Percentiles rank a stretch among this genome's conserved stretches.
Conservation (phyloP, 2,329 filamentous ascomycete species). For the Talaromyces piceae region DNA sequence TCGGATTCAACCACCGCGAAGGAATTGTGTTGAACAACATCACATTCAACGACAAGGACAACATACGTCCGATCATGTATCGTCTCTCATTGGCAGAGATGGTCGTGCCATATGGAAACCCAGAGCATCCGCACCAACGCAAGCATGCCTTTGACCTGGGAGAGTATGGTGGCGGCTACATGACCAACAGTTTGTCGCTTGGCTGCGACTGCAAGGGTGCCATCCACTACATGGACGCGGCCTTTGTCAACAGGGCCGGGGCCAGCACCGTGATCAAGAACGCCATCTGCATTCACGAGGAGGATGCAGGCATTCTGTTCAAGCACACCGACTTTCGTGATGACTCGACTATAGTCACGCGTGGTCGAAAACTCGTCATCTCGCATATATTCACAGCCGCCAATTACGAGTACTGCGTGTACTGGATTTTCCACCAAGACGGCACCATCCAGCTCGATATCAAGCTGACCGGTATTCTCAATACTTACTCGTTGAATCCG, state of each 20-base stretch:
- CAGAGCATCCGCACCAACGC: conserved; percentile 42
- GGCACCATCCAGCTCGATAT: conserved; percentile 88
- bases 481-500: conserved; percentile 76
- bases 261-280: conserved; percentile 79
- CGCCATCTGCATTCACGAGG: conserved; percentile 90
- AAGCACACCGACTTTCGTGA: conserved; percentile 94
- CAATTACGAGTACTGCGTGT: conserved; percentile 86
- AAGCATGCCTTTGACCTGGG: conserved; percentile 43
- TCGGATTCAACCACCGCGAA: conserved; percentile 92
- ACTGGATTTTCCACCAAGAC: conserved; percentile 90
- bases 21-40: conserved; percentile 88
- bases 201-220: conserved; percentile 67
- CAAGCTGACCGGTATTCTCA: conserved; percentile 84
- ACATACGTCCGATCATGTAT: conserved; percentile 73
- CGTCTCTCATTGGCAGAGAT: conserved; percentile 84
- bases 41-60: conserved; percentile 78
- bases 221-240: conserved; percentile 85
- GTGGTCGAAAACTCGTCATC: conserved; percentile 76
- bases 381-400: conserved; percentile 92
- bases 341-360: conserved; percentile 76
- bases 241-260: conserved; percentile 72
- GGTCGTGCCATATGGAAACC: conserved; percentile 68
- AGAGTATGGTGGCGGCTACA: conserved; percentile 42
- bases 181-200: conserved; percentile 41
- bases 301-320: conserved; percentile 85